phyloP scores from a whole-genome alignment of 1,284 basidiomycete genomes.

The Irpex sp. region DNA sequence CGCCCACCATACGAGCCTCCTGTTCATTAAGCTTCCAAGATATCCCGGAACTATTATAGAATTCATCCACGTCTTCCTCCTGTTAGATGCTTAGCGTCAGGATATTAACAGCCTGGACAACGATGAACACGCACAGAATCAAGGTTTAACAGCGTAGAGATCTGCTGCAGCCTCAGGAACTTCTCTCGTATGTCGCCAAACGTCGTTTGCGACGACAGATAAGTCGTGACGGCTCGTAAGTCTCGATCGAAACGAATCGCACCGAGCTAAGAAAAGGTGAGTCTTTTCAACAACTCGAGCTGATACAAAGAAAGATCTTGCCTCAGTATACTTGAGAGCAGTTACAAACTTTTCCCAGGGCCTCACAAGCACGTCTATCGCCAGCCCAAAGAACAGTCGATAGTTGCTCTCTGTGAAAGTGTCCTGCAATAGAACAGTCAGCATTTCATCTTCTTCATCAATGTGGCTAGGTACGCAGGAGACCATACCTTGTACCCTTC shows the following conservation, averaged over 20 bases:
- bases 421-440: slow-evolving; percentile 42
- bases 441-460: too few relatives aligned
- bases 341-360: slow-evolving; percentile 92
- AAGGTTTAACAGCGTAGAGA: slow-evolving; percentile 87
- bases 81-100: slow-evolving; percentile 23
- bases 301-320: slow-evolving; percentile 24
- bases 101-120: slow-evolving; percentile 3
- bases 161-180: slow-evolving; percentile 88
- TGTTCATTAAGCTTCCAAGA: slow-evolving; percentile 78
- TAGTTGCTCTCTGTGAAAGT: slow-evolving; percentile 86
- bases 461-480: slow-evolving; percentile 12
- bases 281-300: neutral
- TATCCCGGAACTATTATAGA: slow-evolving; percentile 89
- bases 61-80: slow-evolving; percentile 90
- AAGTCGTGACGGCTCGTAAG: slow-evolving; percentile 76
- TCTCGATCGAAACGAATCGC: slow-evolving; percentile 96
- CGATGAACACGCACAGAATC: slow-evolving; percentile 59
- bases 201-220: slow-evolving; percentile 79
- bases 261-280: slow-evolving; percentile 60
- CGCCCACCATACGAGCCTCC: slow-evolving; percentile 71
- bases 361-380: slow-evolving; percentile 80
- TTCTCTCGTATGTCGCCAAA: slow-evolving; percentile 89
- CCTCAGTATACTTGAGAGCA: slow-evolving; percentile 85
- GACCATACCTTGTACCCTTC: slow-evolving; percentile 74
- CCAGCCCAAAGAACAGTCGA: slow-evolving; percentile 77